phyloP scores from a whole-genome alignment of 1,284 basidiomycete genomes.

The Rhodotorula sp. region DNA sequence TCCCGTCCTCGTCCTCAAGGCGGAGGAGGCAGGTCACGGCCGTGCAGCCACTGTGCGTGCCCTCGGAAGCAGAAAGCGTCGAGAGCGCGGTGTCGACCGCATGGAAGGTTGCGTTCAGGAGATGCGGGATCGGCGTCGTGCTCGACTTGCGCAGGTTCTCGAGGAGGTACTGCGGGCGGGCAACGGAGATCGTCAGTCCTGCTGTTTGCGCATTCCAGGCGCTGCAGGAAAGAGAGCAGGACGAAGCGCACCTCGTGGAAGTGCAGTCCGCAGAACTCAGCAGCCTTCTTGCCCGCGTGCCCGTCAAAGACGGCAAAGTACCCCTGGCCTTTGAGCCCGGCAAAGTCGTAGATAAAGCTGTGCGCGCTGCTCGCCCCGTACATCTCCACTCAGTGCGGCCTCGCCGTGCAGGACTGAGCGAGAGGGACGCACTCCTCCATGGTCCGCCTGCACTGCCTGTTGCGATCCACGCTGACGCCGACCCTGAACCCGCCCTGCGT shows the following conservation, averaged over 20 bases:
- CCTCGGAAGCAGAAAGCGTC: slow-evolving; percentile 69
- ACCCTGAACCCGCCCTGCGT: slow-evolving; percentile 49
- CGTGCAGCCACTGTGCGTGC: slow-evolving; percentile 95
- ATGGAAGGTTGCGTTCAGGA: slow-evolving; percentile 92
- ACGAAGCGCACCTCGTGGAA: slow-evolving; percentile 79
- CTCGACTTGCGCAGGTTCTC: slow-evolving; percentile 56
- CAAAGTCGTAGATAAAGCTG: slow-evolving; percentile 92
- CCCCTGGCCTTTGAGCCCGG: slow-evolving; percentile 84
- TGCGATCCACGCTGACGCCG: slow-evolving; percentile 81
- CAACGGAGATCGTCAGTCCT: not conserved
- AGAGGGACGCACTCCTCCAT: slow-evolving; percentile 77
- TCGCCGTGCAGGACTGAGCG: not conserved
- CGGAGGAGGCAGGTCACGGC: slow-evolving; percentile 94
- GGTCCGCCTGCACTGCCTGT: slow-evolving; percentile 79
- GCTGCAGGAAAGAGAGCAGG: accelerated
- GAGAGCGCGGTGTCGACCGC: slow-evolving; percentile 75
- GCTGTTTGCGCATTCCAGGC: no score
- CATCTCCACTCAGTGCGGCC: not conserved
- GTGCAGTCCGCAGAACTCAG: slow-evolving; percentile 96
- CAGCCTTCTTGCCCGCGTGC: slow-evolving; percentile 96
- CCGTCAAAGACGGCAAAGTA: slow-evolving; percentile 99
- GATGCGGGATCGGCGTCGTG: slow-evolving; percentile 72
- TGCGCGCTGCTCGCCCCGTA: slow-evolving; percentile 60
- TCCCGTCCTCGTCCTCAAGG: slow-evolving; percentile 68
- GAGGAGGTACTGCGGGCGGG: slow-evolving; percentile 37